Conservation (phyloP, 2,329 filamentous ascomycete species). For the Scolecobasidium constrictum region DNA sequence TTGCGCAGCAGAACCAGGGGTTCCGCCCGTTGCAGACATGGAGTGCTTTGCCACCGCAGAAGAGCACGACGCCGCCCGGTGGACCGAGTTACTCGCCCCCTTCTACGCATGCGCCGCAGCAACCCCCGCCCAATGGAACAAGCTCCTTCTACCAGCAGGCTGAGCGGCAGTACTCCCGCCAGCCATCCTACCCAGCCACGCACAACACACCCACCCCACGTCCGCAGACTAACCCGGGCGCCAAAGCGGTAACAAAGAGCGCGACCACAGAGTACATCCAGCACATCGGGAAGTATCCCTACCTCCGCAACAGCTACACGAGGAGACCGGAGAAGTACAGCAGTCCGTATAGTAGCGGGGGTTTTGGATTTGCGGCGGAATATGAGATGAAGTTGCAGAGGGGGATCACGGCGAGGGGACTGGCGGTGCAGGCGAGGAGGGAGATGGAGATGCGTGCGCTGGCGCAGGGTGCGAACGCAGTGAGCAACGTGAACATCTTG, state of each 20-base stretch:
- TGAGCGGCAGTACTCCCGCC: conserved; percentile 8
- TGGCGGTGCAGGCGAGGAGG: background rate
- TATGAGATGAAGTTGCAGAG: background rate
- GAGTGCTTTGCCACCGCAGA: background rate
- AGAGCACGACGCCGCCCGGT: background rate
- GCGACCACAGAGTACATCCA: conserved; percentile 26
- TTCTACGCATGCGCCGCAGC: too few relatives aligned
- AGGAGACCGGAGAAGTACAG: conserved; percentile 34
- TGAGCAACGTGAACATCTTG: too few relatives aligned
- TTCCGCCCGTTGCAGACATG: background rate
- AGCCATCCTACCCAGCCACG: background rate
- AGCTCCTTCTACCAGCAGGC: conserved; percentile 10
- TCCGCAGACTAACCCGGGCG: background rate
- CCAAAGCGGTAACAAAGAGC: conserved; percentile 1
- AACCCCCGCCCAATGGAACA: too few relatives aligned
- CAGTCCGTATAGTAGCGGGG: conserved; percentile 33
- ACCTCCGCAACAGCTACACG: conserved; percentile 33
- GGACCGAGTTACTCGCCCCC: too few relatives aligned
- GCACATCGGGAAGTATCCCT: conserved; percentile 34
- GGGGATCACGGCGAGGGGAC: background rate
- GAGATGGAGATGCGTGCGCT: too few relatives aligned
- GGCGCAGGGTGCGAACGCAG: too few relatives aligned
- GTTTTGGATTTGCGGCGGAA: conserved; percentile 10
- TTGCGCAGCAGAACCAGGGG: too few relatives aligned
- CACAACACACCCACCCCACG: background rate